These are phyloP conservation scores for Gaeumannomyces sp. DNA, from an alignment of 2,329 filamentous ascomycete genomes.

Conservation along the genomic window DNA sequence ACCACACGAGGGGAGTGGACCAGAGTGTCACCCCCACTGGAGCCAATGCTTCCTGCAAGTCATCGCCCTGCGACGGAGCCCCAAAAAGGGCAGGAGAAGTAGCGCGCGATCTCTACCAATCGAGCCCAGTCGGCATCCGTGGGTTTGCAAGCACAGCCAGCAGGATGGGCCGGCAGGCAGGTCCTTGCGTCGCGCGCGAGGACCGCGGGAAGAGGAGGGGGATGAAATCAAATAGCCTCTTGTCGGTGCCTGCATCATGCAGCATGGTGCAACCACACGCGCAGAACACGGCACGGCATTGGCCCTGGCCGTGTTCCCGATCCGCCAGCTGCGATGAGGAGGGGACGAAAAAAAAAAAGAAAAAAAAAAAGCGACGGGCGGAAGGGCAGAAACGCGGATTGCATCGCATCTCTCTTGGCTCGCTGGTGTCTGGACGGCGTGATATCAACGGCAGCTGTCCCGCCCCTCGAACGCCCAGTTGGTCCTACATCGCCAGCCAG, in stretches of 20 bases:
- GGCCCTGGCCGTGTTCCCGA: background rate
- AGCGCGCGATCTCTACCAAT: too few relatives aligned
- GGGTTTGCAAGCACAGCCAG: too few relatives aligned
- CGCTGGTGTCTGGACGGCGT: too few relatives aligned
- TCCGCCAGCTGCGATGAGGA: background rate
- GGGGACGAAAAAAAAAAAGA: background rate
- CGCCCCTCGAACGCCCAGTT: too few relatives aligned
- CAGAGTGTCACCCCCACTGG: background rate
- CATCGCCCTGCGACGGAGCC: background rate
- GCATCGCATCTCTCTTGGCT: background rate
- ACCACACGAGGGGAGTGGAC: background rate
- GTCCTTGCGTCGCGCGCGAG: too few relatives aligned
- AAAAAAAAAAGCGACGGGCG: background rate
- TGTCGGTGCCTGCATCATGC: background rate
- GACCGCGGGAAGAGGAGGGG: too few relatives aligned
- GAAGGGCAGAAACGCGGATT: background rate
- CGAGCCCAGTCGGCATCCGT: too few relatives aligned
- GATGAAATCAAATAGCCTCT: too few relatives aligned
- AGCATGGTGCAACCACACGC: slow-evolving; percentile 1
- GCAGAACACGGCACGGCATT: background rate
- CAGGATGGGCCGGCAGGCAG: too few relatives aligned
- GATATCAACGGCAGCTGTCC: too few relatives aligned
- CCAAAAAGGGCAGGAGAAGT: background rate
- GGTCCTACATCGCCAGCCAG: too few relatives aligned
- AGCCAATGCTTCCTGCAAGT: background rate